Conservation (phyloP, 2,329 filamentous ascomycete genomes). For the Aspergillus ustus region DNA sequence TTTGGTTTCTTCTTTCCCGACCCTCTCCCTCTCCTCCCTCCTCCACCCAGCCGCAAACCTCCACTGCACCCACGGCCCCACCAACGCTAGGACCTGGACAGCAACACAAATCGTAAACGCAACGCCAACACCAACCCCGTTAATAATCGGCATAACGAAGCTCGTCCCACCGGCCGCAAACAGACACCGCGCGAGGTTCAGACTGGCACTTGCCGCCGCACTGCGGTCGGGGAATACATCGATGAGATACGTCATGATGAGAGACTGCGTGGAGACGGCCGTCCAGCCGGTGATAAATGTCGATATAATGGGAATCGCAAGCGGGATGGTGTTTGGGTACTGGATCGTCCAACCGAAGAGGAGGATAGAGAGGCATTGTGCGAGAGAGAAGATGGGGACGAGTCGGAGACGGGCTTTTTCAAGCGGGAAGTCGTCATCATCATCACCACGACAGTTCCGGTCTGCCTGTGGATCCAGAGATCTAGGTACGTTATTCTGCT, state of each 20-base stretch:
- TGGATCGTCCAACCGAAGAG: conserved; percentile 60
- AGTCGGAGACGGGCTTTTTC: conserved; percentile 58
- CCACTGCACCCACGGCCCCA: conserved; percentile 52
- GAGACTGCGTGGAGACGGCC: conserved; percentile 53
- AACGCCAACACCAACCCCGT: conserved; percentile 51
- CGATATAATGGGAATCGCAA: conserved; percentile 55
- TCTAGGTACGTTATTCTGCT: neutral
- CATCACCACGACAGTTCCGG: neutral
- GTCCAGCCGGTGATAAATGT: conserved; percentile 60
- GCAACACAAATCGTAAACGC: conserved; percentile 54
- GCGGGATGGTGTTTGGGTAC: conserved; percentile 47
- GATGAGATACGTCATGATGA: conserved; percentile 58
- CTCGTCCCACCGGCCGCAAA: conserved; percentile 58
- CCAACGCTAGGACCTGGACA: conserved; percentile 52
- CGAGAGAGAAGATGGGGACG: conserved; percentile 49
- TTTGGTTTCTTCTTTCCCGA: neutral
- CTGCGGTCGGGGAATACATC: conserved; percentile 57
- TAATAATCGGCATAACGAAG: conserved; percentile 56
- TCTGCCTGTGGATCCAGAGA: neutral
- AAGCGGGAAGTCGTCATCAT: conserved; percentile 48
- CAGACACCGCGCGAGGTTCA: conserved; percentile 59
- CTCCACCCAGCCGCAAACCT: conserved; percentile 48
- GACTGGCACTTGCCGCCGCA: conserved; percentile 57
- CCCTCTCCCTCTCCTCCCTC: conserved; percentile 9
- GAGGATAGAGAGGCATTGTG: conserved; percentile 54